Conservation (phyloP, 2,329 filamentous ascomycete species). For the Elsinoe arachidis region DNA sequence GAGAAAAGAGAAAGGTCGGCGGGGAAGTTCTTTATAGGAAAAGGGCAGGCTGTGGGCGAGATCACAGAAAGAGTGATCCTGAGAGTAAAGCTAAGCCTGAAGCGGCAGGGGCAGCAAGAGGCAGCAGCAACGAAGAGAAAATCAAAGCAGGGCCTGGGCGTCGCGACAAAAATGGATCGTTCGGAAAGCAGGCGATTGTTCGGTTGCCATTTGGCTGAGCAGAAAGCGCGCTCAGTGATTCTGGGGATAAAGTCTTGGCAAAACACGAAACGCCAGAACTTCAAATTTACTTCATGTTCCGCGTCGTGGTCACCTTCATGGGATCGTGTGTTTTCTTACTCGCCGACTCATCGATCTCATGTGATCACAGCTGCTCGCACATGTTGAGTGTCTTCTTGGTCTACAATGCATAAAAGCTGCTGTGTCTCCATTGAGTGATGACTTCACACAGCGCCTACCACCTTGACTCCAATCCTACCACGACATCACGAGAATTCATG, state of each 20-base stretch:
- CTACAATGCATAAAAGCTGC: too few relatives aligned
- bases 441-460: too few relatives aligned
- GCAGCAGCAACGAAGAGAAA: not conserved
- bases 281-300: too few relatives aligned
- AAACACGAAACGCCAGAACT: not conserved
- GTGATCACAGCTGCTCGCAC: too few relatives aligned
- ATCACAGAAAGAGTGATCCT: constrained; percentile 9
- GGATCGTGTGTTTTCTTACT: too few relatives aligned
- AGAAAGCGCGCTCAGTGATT: not conserved
- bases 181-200: not conserved
- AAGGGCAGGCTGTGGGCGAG: not conserved
- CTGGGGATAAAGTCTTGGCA: not conserved
- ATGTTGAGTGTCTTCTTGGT: too few relatives aligned
- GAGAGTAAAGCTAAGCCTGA: constrained; percentile 2
- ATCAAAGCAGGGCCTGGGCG: not conserved
- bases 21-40: constrained; percentile 10
- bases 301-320: too few relatives aligned
- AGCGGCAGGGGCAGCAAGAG: not conserved
- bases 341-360: too few relatives aligned
- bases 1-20: constrained; percentile 4
- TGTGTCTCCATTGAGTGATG: too few relatives aligned
- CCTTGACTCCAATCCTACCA: too few relatives aligned
- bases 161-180: not conserved
- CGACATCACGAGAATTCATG: too few relatives aligned
- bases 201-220: not conserved